A percentile compares a stretch with the other conserved stretches of the same genome.
These are phyloP conservation scores for Globisporangium lucens DNA, from an alignment of 352 stramenopile species.

Conservation along the genomic window DNA sequence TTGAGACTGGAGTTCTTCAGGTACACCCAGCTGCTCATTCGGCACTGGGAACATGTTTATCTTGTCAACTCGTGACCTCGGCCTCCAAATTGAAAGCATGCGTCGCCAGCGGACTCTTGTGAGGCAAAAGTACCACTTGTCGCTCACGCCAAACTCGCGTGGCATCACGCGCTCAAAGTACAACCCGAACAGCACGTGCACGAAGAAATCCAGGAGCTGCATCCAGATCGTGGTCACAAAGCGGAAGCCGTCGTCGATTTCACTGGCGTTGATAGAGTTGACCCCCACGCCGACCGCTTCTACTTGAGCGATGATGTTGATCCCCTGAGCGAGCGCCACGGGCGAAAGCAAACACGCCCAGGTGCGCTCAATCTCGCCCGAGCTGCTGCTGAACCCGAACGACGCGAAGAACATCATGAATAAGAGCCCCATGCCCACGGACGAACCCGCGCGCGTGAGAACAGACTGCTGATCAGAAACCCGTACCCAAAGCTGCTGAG, in stretches of 20 bases:
- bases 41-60: background rate
- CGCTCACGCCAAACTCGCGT: conserved; percentile 86
- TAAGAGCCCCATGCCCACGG: conserved; percentile 73
- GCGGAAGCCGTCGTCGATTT: conserved; percentile 44
- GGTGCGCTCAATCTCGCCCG: conserved; percentile 23
- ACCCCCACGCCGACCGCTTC: conserved; percentile 53
- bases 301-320: conserved; percentile 55
- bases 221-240: conserved; percentile 71
- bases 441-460: conserved; percentile 48
- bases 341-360: conserved; percentile 56
- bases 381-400: conserved; percentile 63
- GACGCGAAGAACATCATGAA: conserved; percentile 82
- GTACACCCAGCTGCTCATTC: background rate
- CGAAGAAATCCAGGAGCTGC: conserved; percentile 85
- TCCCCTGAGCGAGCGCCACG: conserved; percentile 69
- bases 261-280: conserved; percentile 29
- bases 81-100: conserved; percentile 9
- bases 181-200: conserved; percentile 81
- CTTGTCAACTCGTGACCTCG: background rate
- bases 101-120: conserved; percentile 64
- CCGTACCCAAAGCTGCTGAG: conserved; percentile 76
- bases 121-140: conserved; percentile 91
- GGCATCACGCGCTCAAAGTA: conserved; percentile 94
- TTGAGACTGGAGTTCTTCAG: background rate
- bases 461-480: conserved; percentile 71